Evolutionary conservation across 345 rosid genomes (phyloP).

Genomic region (Syzygium jambos): DNA sequence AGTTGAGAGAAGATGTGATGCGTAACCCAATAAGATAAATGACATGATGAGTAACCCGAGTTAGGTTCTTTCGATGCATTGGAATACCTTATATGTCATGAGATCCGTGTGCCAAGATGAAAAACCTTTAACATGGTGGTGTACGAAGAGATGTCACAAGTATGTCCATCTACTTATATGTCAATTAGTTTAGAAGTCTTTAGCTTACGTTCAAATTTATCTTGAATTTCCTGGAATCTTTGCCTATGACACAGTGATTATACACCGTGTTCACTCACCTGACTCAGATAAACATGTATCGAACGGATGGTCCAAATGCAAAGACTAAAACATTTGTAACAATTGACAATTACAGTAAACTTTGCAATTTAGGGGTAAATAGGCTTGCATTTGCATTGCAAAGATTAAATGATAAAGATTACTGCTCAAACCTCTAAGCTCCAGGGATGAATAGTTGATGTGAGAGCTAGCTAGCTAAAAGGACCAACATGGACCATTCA

Average conservation of each 20-base stretch:
- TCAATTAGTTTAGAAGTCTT: no score
- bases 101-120: not conserved
- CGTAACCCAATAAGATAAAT: not conserved
- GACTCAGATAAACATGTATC: not conserved
- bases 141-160: not conserved
- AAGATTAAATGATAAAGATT: not conserved
- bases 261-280: not conserved
- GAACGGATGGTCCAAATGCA: not conserved
- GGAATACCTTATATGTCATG: not conserved
- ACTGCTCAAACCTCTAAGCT: not conserved
- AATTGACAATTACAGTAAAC: not conserved
- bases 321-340: not conserved
- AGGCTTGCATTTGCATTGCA: not conserved
- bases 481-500: not conserved
- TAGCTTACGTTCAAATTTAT: not conserved
- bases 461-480: not conserved
- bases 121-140: fast-evolving
- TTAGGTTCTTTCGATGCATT: fast-evolving
- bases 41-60: not conserved
- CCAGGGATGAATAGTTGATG: not conserved
- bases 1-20: not conserved
- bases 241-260: not conserved
- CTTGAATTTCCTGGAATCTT: not conserved
- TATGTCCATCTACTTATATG: no score
- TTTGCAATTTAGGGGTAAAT: not conserved